Percentiles rank a stretch among this genome's conserved stretches.
Evolutionary conservation across 805 yeast species (phyloP).

Genomic region (Kodamaea restingae): DNA sequence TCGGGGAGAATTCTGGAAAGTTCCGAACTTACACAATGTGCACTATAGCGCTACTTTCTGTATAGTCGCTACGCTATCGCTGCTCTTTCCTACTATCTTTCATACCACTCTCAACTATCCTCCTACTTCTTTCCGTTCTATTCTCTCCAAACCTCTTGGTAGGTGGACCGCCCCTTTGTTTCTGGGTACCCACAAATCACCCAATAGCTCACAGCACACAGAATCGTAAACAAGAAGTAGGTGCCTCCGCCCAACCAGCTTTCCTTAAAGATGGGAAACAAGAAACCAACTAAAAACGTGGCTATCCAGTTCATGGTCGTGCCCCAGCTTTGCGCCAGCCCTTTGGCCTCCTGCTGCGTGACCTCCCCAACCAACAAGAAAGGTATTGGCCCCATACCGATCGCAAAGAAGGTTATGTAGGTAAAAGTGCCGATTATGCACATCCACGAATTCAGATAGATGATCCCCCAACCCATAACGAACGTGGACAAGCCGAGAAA

Average conservation of each 20-base stretch:
- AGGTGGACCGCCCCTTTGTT: constrained; percentile 61
- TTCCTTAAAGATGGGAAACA: constrained; percentile 70
- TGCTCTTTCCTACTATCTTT: too few relatives aligned
- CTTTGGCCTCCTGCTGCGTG: constrained; percentile 75
- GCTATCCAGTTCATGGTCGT: constrained; percentile 89
- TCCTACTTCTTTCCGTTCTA: neutral
- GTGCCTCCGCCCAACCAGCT: constrained; percentile 68
- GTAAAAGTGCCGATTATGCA: constrained; percentile 62
- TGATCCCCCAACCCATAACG: constrained; percentile 64
- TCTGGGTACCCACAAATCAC: constrained; percentile 64
- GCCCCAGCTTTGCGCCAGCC: constrained; percentile 90
- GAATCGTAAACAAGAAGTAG: constrained; percentile 64
- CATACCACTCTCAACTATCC: too few relatives aligned
- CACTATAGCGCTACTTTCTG: too few relatives aligned
- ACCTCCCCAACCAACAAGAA: constrained; percentile 84
- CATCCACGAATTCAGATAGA: constrained; percentile 40
- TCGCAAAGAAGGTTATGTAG: constrained; percentile 82
- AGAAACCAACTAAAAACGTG: constrained; percentile 74
- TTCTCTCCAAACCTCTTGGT: constrained; percentile 62
- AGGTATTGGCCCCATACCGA: constrained; percentile 95
- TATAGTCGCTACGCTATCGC: too few relatives aligned
- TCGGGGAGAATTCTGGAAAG: too few relatives aligned
- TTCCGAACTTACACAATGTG: too few relatives aligned
- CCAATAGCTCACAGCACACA: constrained; percentile 47
- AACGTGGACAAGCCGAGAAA: constrained; percentile 67